Percentiles rank a stretch among this genome's conserved stretches.
Conservation (phyloP, 2,329 filamentous ascomycete species). For the Phoma sp. region DNA sequence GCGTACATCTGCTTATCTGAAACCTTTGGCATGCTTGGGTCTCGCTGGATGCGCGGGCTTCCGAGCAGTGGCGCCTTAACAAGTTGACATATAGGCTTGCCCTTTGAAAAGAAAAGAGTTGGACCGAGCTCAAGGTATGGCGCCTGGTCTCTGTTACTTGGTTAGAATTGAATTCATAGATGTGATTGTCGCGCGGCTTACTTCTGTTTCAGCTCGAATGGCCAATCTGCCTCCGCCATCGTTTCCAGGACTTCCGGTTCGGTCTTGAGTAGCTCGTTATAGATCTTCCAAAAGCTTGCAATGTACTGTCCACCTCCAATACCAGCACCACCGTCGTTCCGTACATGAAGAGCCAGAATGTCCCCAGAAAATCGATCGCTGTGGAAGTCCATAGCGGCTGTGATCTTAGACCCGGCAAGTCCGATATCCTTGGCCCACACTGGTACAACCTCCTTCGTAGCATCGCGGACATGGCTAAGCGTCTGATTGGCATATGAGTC, state of each 20-base stretch:
- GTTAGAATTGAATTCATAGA: background rate
- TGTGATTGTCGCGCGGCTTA: slow-evolving; percentile 23
- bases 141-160: slow-evolving; percentile 27
- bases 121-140: slow-evolving; percentile 46
- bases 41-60: slow-evolving; percentile 40
- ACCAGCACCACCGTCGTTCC: slow-evolving; percentile 40
- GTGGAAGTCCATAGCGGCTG: slow-evolving; percentile 48
- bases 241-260: slow-evolving; percentile 47
- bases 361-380: slow-evolving; percentile 49
- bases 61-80: slow-evolving; percentile 50
- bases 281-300: slow-evolving; percentile 45
- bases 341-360: slow-evolving; percentile 45
- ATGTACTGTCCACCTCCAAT: slow-evolving; percentile 45
- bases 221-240: slow-evolving; percentile 45
- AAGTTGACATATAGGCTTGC: slow-evolving; percentile 47
- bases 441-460: slow-evolving; percentile 43
- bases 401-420: slow-evolving; percentile 49
- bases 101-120: slow-evolving; percentile 45
- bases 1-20: slow-evolving; percentile 40
- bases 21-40: slow-evolving; percentile 39
- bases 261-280: slow-evolving; percentile 43
- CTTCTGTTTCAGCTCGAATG: slow-evolving; percentile 49
- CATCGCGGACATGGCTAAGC: slow-evolving; percentile 46
- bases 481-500: slow-evolving; percentile 50
- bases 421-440: slow-evolving; percentile 43